phyloP scores from a whole-genome alignment of 1,284 basidiomycete species.

The Taiwanofungus camphoratus region DNA sequence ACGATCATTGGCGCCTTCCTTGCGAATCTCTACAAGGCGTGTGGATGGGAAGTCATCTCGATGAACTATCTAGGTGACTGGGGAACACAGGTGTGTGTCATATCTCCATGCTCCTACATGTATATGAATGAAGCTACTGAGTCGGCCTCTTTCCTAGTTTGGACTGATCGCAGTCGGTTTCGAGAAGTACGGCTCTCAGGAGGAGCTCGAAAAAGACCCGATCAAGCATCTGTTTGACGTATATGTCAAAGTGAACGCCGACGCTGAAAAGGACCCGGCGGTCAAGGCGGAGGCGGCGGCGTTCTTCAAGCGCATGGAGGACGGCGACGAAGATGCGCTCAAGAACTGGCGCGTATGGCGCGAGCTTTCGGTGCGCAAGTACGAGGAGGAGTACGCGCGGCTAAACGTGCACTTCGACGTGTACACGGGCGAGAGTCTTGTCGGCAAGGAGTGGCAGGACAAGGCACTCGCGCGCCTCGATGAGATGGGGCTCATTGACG shows the following conservation, averaged over 20 bases:
- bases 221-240: constrained; percentile 95
- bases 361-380: constrained; percentile 87
- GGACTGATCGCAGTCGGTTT: constrained; percentile 92
- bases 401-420: constrained; percentile 93
- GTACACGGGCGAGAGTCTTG: constrained; percentile 92
- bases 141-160: constrained; percentile 38
- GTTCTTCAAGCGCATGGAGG: constrained; percentile 97
- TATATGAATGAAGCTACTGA: constrained; percentile 1
- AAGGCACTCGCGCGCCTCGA: constrained; percentile 60
- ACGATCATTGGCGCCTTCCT: constrained; percentile 98
- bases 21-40: constrained; percentile 86
- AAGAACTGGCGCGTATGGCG: constrained; percentile 93
- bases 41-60: constrained; percentile 88
- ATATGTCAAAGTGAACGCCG: constrained; percentile 92
- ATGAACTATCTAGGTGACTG: constrained; percentile 96
- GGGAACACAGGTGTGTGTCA: constrained; percentile 75
- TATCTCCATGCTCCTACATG: not conserved
- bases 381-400: constrained; percentile 85
- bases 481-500: constrained; percentile 46
- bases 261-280: constrained; percentile 64
- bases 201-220: constrained; percentile 80
- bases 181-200: constrained; percentile 85
- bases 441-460: constrained; percentile 76
- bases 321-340: constrained; percentile 81
- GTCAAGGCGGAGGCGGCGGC: constrained; percentile 83